Conservation (phyloP, 2,329 filamentous ascomycete species). For the Beauveria asiatica region DNA sequence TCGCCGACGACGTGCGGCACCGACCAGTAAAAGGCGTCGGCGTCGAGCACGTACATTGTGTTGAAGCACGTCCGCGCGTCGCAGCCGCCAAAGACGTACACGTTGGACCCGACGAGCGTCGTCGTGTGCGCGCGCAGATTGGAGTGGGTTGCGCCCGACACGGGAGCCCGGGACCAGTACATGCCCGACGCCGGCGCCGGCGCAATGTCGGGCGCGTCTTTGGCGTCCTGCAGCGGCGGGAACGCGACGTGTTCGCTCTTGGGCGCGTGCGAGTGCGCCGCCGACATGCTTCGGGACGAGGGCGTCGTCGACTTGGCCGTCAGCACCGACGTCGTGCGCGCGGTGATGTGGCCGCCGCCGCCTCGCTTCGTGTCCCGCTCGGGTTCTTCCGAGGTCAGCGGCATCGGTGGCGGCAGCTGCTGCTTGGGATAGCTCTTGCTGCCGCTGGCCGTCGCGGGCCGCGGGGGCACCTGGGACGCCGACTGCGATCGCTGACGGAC, state of each 20-base stretch:
- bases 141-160: slow-evolving; percentile 54
- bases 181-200: slow-evolving; percentile 59
- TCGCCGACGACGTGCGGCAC: slow-evolving; percentile 56
- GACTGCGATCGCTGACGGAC: slow-evolving; percentile 49
- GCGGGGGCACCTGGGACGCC: slow-evolving; percentile 27
- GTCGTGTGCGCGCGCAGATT: slow-evolving; percentile 58
- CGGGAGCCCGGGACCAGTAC: slow-evolving; percentile 61
- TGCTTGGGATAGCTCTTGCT: slow-evolving; percentile 12
- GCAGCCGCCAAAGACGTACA: slow-evolving; percentile 63
- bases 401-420: slow-evolving; percentile 18
- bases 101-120: slow-evolving; percentile 56
- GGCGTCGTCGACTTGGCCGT: slow-evolving; percentile 18
- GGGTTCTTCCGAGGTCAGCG: slow-evolving; percentile 16
- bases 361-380: slow-evolving; percentile 15
- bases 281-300: slow-evolving; percentile 14
- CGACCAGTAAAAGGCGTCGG: slow-evolving; percentile 63
- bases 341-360: neutral
- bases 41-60: slow-evolving; percentile 60
- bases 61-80: slow-evolving; percentile 61
- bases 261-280: slow-evolving; percentile 19
- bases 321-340: slow-evolving; percentile 8
- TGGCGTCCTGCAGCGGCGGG: slow-evolving; percentile 48
- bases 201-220: slow-evolving; percentile 49
- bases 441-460: slow-evolving; percentile 19
- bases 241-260: slow-evolving; percentile 39